phyloP scores from a whole-genome alignment of 495 filamentous ascomycete genomes.

The Hypomontagnella monticulosa region DNA sequence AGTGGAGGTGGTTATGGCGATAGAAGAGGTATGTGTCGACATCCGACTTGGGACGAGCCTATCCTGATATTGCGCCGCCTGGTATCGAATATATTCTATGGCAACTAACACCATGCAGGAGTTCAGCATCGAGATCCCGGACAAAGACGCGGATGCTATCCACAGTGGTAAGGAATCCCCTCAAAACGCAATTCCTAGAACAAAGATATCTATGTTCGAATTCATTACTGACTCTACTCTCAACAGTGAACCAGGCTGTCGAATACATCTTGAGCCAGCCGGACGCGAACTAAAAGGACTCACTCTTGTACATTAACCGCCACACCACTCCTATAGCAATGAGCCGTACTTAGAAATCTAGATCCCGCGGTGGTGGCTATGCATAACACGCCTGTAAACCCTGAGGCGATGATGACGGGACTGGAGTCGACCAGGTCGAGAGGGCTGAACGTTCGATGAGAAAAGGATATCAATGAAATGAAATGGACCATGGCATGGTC shows the following conservation, averaged over 20 bases:
- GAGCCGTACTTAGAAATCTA: constrained; percentile 34
- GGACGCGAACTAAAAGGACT: constrained; percentile 67
- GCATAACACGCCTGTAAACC: constrained; percentile 15
- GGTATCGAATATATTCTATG: not conserved
- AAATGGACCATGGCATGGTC: constrained; percentile 18
- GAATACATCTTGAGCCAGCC: constrained; percentile 95
- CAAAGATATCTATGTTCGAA: not conserved
- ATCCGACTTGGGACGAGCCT: not conserved
- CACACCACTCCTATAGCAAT: constrained; percentile 45
- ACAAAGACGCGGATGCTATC: constrained; percentile 97
- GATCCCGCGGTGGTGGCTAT: constrained; percentile 20
- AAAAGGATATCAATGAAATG: constrained; percentile 32
- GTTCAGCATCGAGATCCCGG: constrained; percentile 99
- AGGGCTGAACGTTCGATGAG: constrained; percentile 25
- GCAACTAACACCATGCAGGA: constrained; percentile 68
- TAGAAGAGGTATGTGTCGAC: constrained; percentile 84
- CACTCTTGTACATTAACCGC: constrained; percentile 43
- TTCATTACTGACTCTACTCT: constrained; percentile 39
- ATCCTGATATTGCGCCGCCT: no score
- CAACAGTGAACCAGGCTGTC: constrained; percentile 90
- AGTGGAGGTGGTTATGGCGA: constrained; percentile 99
- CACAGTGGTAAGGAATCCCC: constrained; percentile 82
- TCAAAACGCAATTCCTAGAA: not conserved
- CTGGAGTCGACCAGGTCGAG: constrained; percentile 19
- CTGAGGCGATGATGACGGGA: constrained; percentile 27